Percentiles rank a stretch among this genome's conserved stretches.
Conservation (phyloP, 805 yeast species). For the Hanseniaspora lindneri region DNA sequence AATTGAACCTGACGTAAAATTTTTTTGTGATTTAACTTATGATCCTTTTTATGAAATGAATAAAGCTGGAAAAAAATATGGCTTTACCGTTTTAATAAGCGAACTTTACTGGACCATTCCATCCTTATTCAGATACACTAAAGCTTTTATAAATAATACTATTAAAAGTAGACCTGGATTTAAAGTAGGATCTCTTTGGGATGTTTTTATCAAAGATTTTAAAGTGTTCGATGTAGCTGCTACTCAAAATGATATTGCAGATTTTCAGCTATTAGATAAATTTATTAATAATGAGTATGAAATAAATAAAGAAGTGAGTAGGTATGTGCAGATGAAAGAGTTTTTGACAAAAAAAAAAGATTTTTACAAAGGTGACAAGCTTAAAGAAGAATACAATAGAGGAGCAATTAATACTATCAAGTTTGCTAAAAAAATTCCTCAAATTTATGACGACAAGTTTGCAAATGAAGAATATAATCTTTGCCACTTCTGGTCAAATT, state of each 20-base stretch:
- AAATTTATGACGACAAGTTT: constrained; percentile 41
- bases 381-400: neutral
- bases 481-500: constrained; percentile 88
- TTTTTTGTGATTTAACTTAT: constrained; percentile 80
- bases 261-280: constrained; percentile 20
- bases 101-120: constrained; percentile 79
- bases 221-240: constrained; percentile 30
- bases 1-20: constrained; percentile 85
- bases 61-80: constrained; percentile 56
- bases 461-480: constrained; percentile 59
- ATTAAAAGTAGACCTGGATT: constrained; percentile 27
- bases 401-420: constrained; percentile 23
- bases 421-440: constrained; percentile 28
- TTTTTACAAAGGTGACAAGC: constrained; percentile 17
- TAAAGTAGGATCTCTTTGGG: constrained; percentile 56
- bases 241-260: constrained; percentile 17
- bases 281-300: constrained; percentile 25
- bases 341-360: constrained; percentile 19
- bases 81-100: constrained; percentile 66
- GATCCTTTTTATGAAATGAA: constrained; percentile 85
- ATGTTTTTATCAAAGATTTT: constrained; percentile 41
- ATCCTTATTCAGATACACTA: constrained; percentile 61
- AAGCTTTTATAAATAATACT: constrained; percentile 43
- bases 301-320: constrained; percentile 23
- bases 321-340: constrained; percentile 28